Base-by-base conservation (phyloP, 345 rosid species). In the Citrus reticulata region DNA sequence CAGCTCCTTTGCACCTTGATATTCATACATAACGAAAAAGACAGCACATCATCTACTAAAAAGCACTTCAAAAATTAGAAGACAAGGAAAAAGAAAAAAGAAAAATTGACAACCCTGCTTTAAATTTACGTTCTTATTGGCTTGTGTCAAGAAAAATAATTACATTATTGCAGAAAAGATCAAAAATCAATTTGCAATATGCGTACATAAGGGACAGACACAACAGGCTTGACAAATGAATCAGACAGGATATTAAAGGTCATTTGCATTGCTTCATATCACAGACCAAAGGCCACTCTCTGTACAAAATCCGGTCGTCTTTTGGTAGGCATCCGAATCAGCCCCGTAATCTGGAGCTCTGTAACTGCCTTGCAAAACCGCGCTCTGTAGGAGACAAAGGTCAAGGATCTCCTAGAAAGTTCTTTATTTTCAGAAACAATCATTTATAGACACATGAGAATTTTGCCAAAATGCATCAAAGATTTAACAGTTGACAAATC, bases 311-410 rank as follows among this genome's bases (percentile, higher is more conserved):
- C 97, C 4, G 91, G 92, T 30, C 97, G 90, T 82, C 99, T 85
- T 88, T 89, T 96, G 76, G 89, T 87, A 7, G 96, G 98, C 98
- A 91, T 91, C 76, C 95, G 91, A 54, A 93, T 81, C 61, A 96
- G 94, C 79, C 99, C 99, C 32, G 94, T 83, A 29, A 96, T 87
- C 89, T 94, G 98, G 62, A 96, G 99, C 88, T 96, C 98, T 32
- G 82, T 87, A 5, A 94, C 89, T 32, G 90, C 98, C 90, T 88
- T 88, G 84, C 97, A 94, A 87, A 91, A 96, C 75, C 93, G 80
- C 49, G 97, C 93, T 89, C 99, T 96, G 84, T 78, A 77, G 80
- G 13, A 79, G 80, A 1, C 30, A 32, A 75, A 55, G 82, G 83
- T 87, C 75, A 91, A 87, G 95, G 90, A 86, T 16, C 42, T 75